Percentiles rank a stretch among this genome's conserved stretches.
phyloP scores from a whole-genome alignment of 805 yeast species.

The Metschnikowia dekortorum region DNA sequence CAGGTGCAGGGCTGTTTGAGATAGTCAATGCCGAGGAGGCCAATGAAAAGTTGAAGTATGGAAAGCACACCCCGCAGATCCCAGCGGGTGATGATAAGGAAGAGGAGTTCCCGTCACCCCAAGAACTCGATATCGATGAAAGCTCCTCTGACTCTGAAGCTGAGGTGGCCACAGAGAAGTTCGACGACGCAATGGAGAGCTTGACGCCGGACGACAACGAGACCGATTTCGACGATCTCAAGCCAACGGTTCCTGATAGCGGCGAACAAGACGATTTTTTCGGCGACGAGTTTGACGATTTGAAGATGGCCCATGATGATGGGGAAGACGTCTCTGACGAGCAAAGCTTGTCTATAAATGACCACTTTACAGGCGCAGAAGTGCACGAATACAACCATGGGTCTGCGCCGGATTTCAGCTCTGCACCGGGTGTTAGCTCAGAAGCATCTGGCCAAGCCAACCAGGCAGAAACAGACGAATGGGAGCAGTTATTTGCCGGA shows the following conservation, averaged over 20 bases:
- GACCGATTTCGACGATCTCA: conserved; percentile 37
- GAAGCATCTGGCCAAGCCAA: conserved; percentile 1
- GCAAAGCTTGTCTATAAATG: conserved; percentile 26
- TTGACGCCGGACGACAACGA: conserved; percentile 17
- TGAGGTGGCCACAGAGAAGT: conserved; percentile 18
- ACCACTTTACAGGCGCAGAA: conserved; percentile 40
- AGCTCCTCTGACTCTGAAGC: conserved; percentile 41
- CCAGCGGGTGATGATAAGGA: conserved; percentile 10
- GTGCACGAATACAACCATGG: conserved; percentile 8
- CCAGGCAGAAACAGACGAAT: conserved; percentile 57
- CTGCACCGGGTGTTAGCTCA: not conserved
- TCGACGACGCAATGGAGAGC: conserved; percentile 35
- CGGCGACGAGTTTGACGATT: conserved; percentile 36
- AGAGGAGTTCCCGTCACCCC: conserved; percentile 61
- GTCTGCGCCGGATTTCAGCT: not conserved
- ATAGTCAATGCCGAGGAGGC: conserved; percentile 51
- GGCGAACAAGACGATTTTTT: conserved; percentile 24
- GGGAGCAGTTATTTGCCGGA: conserved; percentile 93
- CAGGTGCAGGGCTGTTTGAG: conserved; percentile 52
- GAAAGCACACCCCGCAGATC: not conserved
- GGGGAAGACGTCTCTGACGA: conserved; percentile 25
- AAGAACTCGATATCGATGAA: conserved; percentile 51
- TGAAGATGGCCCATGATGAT: conserved; percentile 31
- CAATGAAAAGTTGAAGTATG: conserved; percentile 5
- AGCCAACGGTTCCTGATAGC: conserved; percentile 22